Base-by-base conservation (phyloP, 768 basidiomycete genomes). In the Xanthoconium purpureum region DNA sequence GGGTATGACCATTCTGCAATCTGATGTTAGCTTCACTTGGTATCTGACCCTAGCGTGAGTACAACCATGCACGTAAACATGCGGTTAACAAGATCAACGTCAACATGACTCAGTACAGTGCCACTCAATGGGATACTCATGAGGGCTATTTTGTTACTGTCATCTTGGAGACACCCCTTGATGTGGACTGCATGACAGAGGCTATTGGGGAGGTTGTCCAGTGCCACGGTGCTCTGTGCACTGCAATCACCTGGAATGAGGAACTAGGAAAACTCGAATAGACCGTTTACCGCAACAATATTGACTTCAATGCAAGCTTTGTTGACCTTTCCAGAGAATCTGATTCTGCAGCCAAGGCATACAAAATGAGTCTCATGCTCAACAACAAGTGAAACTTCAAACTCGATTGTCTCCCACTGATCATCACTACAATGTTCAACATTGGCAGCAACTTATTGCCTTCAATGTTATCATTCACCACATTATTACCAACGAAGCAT, bases 101-200 rank as follows among this genome's bases (percentile, higher is more conserved):
- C 36, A 68, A 48, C 30, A 71, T 71, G 70, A 63, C 67, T 44
- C 70, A 67, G 36, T 67, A 67, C 18, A 65, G 70, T n/a, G 69
- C 70, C 20, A 71, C 69, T 24, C 69, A 70, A 13, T 71, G 69
- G 67, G 69, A 69, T 39, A 69, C 69, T 5, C 69, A 70, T 14
- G 69, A 70, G 46, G 65, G 69, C 33, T 63, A 59, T 53, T 59
- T 66, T 6, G 50, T 63, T 37, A 63, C 52, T 9, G 29, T 66
- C 38, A 18, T 37, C 24, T 52, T 66, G 17, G 67, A 71, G 44
- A 67, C 60, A 2, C 33, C 68, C 9, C 53, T 71, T 38, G 70
- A 70, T 40, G 50, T 66, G 3, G 66, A 70, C 18, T 59, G 61
- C 8, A 70, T 71, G 68, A 47, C 52, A 30, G 64, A 61, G 10